Evolutionary conservation across 176 grass and related monocot genomes (phyloP).

Genomic region (Zoysia japonica): DNA sequence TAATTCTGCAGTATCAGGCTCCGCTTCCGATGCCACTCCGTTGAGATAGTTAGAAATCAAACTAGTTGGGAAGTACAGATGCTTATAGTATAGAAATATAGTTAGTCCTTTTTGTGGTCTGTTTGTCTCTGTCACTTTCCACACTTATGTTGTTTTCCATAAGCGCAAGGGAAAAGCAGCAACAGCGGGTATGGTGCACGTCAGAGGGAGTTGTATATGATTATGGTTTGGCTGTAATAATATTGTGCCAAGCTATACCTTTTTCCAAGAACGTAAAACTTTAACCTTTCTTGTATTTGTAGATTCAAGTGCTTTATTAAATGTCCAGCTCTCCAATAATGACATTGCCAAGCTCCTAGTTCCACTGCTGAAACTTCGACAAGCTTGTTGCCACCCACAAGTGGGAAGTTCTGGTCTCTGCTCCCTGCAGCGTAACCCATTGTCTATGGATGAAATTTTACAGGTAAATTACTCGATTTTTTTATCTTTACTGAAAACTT

Average conservation of each 20-base stretch:
- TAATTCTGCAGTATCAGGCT: neutral
- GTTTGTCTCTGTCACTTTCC: neutral
- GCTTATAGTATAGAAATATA: slow-evolving; percentile 15
- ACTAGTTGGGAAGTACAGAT: neutral
- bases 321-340: slow-evolving; percentile 64
- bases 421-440: slow-evolving; percentile 82
- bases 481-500: slow-evolving; percentile 21
- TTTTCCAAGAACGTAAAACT: slow-evolving; percentile 16
- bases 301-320: slow-evolving; percentile 51
- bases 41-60: slow-evolving; percentile 17
- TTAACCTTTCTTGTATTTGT: slow-evolving; percentile 22
- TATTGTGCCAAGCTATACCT: slow-evolving; percentile 1
- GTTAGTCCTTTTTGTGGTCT: neutral
- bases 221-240: neutral
- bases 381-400: slow-evolving; percentile 96
- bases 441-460: slow-evolving; percentile 96
- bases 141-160: no score
- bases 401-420: slow-evolving; percentile 94
- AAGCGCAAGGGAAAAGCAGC: no score
- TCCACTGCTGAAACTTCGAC: slow-evolving; percentile 93
- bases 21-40: slow-evolving; percentile 28
- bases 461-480: slow-evolving; percentile 52
- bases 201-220: slow-evolving; percentile 16
- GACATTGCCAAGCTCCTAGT: slow-evolving; percentile 78
- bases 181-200: no score